Conservation (phyloP, 1,284 basidiomycete species). For the Apiotrichum porosum region DNA sequence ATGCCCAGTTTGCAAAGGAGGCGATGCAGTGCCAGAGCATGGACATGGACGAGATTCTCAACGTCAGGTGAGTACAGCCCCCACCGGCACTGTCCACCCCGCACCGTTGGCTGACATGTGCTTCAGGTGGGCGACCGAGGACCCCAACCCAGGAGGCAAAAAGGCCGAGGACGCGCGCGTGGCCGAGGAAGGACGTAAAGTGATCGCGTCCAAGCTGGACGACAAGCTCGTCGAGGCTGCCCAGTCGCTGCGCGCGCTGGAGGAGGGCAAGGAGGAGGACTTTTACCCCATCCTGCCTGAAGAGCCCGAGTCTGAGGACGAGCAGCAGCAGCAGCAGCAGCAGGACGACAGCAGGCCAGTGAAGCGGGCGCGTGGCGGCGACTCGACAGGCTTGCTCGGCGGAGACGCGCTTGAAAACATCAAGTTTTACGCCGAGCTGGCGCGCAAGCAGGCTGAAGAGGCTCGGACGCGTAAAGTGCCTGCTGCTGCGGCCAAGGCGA, state of each 20-base stretch:
- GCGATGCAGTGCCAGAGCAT: slow-evolving; percentile 98
- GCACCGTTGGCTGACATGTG: too few relatives aligned
- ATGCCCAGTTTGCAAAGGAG: slow-evolving; percentile 96
- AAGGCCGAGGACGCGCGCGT: slow-evolving; percentile 74
- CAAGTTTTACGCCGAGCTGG: slow-evolving; percentile 77
- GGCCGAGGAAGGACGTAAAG: slow-evolving; percentile 73
- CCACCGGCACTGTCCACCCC: too few relatives aligned
- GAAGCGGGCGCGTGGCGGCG: slow-evolving; percentile 33
- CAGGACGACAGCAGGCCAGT: slow-evolving; percentile 43
- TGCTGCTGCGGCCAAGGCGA: slow-evolving; percentile 41
- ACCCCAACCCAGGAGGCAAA: slow-evolving; percentile 86
- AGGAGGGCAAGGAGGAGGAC: slow-evolving; percentile 56
- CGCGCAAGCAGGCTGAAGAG: slow-evolving; percentile 53
- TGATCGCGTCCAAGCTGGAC: slow-evolving; percentile 63
- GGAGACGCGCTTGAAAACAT: slow-evolving; percentile 77
- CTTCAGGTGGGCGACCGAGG: slow-evolving; percentile 96
- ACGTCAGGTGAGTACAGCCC: too few relatives aligned
- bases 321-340: slow-evolving; percentile 7
- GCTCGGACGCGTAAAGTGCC: slow-evolving; percentile 20
- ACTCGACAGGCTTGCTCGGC: slow-evolving; percentile 59
- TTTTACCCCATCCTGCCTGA: slow-evolving; percentile 44
- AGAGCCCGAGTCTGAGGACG: slow-evolving; percentile 15
- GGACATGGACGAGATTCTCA: slow-evolving; percentile 95
- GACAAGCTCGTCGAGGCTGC: slow-evolving; percentile 80
- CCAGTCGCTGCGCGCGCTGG: slow-evolving; percentile 70